Percentiles rank a stretch among this genome's conserved stretches.
Evolutionary conservation across 2,329 filamentous ascomycete species (phyloP).

Genomic region (Neurospora sp.): DNA sequence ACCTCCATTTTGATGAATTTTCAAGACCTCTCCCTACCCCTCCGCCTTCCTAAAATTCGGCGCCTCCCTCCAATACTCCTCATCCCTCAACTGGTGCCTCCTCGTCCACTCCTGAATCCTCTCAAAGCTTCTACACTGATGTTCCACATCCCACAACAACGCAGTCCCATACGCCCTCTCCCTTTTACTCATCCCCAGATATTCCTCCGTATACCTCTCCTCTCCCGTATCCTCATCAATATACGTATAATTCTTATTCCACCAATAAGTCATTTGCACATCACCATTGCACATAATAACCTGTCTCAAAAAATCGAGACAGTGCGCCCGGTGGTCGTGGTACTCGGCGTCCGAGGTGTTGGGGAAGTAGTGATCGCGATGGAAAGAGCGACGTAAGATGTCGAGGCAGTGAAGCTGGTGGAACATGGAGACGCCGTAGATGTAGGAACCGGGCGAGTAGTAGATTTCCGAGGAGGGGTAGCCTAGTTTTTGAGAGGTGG

Average conservation of each 20-base stretch:
- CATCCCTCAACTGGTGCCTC: background rate
- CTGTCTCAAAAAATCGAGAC: background rate
- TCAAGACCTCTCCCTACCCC: background rate
- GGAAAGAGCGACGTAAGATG: background rate
- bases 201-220: background rate
- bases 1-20: background rate
- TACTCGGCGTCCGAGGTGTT: background rate
- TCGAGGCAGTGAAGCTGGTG: constrained; percentile 9
- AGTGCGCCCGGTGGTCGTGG: background rate
- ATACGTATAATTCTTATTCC: background rate
- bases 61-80: background rate
- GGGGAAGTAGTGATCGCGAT: background rate
- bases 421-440: constrained; percentile 9
- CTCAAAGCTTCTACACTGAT: background rate
- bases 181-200: background rate
- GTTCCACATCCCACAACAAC: background rate
- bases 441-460: background rate
- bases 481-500: background rate
- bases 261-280: background rate
- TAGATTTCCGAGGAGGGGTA: background rate
- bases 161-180: background rate
- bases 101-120: background rate
- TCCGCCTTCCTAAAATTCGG: background rate
- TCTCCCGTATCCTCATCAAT: background rate
- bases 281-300: background rate